Percentiles rank a stretch among this genome's conserved stretches.
phyloP scores from a whole-genome alignment of 1,284 basidiomycete species.

The Fomitopsis schrenkii region DNA sequence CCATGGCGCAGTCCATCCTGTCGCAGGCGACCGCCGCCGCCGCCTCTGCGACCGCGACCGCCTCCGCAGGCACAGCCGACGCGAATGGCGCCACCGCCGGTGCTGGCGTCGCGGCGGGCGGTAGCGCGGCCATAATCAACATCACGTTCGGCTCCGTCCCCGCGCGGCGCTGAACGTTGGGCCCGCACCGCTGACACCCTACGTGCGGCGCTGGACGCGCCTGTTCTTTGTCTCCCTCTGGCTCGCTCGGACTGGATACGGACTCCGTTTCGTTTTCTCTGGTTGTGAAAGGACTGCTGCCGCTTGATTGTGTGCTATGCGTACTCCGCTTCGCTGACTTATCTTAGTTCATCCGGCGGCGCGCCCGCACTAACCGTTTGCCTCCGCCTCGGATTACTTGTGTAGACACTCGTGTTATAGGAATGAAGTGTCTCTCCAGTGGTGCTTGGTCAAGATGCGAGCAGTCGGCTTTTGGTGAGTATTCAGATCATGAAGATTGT shows the following conservation, averaged over 20 bases:
- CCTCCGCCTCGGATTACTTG: background rate
- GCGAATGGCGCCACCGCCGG: background rate
- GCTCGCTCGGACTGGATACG: background rate
- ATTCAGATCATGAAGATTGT: too few species aligned
- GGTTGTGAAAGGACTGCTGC: background rate
- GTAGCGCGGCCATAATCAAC: background rate
- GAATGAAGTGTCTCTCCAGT: background rate
- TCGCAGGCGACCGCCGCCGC: background rate
- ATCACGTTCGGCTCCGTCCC: background rate
- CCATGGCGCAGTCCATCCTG: background rate
- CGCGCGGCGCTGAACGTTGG: background rate
- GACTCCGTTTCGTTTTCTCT: background rate
- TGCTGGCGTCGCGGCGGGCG: background rate
- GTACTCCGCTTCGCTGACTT: background rate
- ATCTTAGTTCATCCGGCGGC: background rate
- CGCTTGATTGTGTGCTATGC: background rate
- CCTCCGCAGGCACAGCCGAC: background rate
- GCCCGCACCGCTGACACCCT: background rate
- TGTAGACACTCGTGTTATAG: background rate
- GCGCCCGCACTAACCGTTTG: background rate
- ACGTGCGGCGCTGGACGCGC: background rate
- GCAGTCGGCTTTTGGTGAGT: too few species aligned
- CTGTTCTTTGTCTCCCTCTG: background rate
- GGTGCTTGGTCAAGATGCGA: too few species aligned
- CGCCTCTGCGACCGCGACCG: background rate